phyloP scores from a whole-genome alignment of 2,329 filamentous ascomycete genomes.

The Ramichloridium luteum region DNA sequence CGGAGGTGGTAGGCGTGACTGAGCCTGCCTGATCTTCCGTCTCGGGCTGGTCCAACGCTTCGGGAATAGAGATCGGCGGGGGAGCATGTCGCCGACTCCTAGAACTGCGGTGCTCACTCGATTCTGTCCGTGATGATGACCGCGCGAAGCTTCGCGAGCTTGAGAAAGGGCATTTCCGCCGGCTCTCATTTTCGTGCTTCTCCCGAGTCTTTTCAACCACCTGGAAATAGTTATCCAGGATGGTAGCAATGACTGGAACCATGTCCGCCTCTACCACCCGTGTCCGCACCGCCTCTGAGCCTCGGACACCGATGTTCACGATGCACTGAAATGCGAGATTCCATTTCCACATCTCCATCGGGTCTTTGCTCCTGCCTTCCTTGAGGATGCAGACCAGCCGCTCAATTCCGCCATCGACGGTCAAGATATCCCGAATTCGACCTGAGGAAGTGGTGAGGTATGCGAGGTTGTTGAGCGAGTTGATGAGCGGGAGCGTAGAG shows the following conservation, averaged over 20 bases:
- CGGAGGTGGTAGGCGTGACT: conserved; percentile 42
- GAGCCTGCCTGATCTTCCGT: conserved; percentile 45
- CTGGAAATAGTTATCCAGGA: conserved; percentile 96
- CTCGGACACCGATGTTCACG: conserved; percentile 94
- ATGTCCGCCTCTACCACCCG: conserved; percentile 97
- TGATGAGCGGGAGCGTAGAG: conserved; percentile 92
- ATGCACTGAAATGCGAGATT: conserved; percentile 98
- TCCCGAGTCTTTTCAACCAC: conserved; percentile 86
- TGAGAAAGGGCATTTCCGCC: conserved; percentile 37
- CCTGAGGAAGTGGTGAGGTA: conserved; percentile 97
- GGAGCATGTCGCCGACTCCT: conserved; percentile 60
- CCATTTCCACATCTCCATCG: conserved; percentile 99
- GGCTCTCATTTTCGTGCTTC: conserved; percentile 68
- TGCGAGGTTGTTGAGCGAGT: conserved; percentile 95
- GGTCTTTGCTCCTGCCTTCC: conserved; percentile 88
- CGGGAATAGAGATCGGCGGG: conserved; percentile 71
- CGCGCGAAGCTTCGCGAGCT: conserved; percentile 28
- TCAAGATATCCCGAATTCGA: conserved; percentile 92
- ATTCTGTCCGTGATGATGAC: conserved; percentile 22
- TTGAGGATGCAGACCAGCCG: conserved; percentile 94
- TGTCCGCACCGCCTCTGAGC: conserved; percentile 86
- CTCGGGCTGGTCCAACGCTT: conserved; percentile 33
- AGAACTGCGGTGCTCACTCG: conserved; percentile 30
- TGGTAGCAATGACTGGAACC: conserved; percentile 96
- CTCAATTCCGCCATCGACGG: conserved; percentile 97